These are phyloP conservation scores for Neofusicoccum laricinum DNA, from an alignment of 2,329 filamentous ascomycete species.

Conservation along the genomic window DNA sequence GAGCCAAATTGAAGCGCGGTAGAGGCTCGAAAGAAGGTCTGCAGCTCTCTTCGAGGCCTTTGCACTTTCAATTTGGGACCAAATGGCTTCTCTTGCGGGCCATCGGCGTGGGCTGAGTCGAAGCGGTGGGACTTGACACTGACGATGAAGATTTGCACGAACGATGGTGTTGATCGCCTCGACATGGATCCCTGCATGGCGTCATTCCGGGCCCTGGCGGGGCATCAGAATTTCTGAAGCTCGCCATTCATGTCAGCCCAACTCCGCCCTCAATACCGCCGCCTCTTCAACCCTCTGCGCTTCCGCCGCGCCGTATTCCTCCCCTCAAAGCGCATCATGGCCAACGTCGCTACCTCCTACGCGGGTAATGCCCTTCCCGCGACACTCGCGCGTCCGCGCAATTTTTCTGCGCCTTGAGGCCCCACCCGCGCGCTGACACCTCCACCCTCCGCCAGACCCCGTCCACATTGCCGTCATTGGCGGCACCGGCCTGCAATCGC, in stretches of 20 bases:
- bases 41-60: no score
- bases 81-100: no score
- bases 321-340: constrained; percentile 17
- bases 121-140: no score
- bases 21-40: no score
- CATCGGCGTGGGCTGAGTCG: no score
- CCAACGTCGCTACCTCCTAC: constrained; percentile 17
- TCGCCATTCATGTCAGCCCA: not conserved
- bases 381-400: not conserved
- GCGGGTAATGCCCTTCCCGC: not conserved
- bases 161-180: no score
- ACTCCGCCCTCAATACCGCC: not conserved
- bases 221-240: constrained; percentile 12
- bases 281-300: not conserved
- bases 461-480: constrained; percentile 52
- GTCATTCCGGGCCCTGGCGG: constrained; percentile 5
- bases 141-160: no score
- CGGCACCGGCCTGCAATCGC: constrained; percentile 85
- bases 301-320: not conserved
- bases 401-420: not conserved
- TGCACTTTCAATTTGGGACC: no score
- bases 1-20: no score
- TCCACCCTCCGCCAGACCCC: constrained; percentile 34
- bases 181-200: constrained; percentile 3
- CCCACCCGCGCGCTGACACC: not conserved